Evolutionary conservation across 164 flowering plant genomes (phyloP), one percentile per base, ranked within the genome.

Genomic region (Tinospora cordifolia): DNA sequence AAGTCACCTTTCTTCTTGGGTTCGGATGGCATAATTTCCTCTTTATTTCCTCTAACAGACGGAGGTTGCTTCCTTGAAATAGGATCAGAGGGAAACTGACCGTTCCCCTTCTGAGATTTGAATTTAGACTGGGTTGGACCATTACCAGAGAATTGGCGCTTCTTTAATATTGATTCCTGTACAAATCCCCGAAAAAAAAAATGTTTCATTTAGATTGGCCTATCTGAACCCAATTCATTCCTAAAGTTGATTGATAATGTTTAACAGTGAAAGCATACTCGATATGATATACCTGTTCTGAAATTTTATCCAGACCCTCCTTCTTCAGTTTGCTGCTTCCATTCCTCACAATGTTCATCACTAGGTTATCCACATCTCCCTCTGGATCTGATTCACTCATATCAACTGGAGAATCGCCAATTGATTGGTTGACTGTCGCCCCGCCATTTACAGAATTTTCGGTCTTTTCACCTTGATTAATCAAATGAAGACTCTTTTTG

Each of bases 351-450:
- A 87, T 75, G 74, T 90, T 92, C 36, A 81, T 77, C 38, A 89
- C 71, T 58, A 89, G 82, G 75, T 80, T 75, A 78, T 87, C 89
- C 30, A 72, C 87, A 74, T 84, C 90, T 60, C 69, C 38, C 17
- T 72, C 79, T 71, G 68, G 59, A 72, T 75, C 81, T 8, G 69
- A 70, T 63, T 72, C 82, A 67, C 57, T 69, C 7, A 80, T 82
- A 58, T 74, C 81, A 51, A 14, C 22, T 49, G 65, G 77, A 17
- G 41, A 39, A 69, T 66, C 73, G 77, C 71, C 72, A 73, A 46
- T 27, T n/a, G 75, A 41, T 27, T 69, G 65, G 34, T 41, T 21
- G 10, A 66, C 14, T 47, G 27, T 13, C 47, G 72, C 72, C 66
- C 8, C 74, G 54, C 71, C n/a, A n/a, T n/a, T 79, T 12, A 25